Evolutionary conservation across 352 stramenopile species (phyloP).

Genomic region (Phytopythium mirpurense): DNA sequence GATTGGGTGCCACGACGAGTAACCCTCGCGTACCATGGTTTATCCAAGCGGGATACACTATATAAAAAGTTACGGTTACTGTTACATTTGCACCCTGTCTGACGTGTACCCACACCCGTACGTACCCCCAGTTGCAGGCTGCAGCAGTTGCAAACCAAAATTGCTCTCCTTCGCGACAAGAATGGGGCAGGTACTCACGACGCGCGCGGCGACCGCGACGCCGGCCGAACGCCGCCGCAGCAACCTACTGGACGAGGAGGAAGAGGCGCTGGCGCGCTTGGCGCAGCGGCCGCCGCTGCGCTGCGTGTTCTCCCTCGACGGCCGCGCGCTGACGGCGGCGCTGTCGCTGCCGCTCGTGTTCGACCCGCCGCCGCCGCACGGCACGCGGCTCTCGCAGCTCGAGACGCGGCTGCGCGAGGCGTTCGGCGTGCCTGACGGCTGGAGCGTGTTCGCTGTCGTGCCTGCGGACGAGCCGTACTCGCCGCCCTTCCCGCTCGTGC

Average conservation of each 20-base stretch:
- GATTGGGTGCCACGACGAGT: no score
- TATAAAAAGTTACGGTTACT: no score
- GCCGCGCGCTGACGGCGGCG: constrained; percentile 32
- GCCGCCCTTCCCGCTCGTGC: constrained; percentile 68
- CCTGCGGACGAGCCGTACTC: constrained; percentile 76
- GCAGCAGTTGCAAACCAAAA: no score
- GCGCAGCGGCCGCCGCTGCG: constrained; percentile 40
- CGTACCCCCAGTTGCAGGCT: no score
- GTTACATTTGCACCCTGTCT: no score
- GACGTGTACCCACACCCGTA: no score
- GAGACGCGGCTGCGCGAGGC: constrained; percentile 66
- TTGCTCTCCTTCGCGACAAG: no score
- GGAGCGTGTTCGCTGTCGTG: constrained; percentile 70
- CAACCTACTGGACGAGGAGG: neutral
- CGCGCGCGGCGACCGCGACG: no score
- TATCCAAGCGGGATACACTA: no score
- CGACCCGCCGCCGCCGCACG: constrained; percentile 20
- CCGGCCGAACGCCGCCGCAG: neutral
- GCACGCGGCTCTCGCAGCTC: constrained; percentile 65
- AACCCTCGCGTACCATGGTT: no score
- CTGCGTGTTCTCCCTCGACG: constrained; percentile 73
- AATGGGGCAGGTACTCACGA: no score
- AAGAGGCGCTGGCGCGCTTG: constrained; percentile 11
- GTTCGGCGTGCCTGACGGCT: constrained; percentile 44
- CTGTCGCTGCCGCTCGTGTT: constrained; percentile 69